Evolutionary conservation across 768 basidiomycete genomes (phyloP).

Genomic region (Mycena amicta): DNA sequence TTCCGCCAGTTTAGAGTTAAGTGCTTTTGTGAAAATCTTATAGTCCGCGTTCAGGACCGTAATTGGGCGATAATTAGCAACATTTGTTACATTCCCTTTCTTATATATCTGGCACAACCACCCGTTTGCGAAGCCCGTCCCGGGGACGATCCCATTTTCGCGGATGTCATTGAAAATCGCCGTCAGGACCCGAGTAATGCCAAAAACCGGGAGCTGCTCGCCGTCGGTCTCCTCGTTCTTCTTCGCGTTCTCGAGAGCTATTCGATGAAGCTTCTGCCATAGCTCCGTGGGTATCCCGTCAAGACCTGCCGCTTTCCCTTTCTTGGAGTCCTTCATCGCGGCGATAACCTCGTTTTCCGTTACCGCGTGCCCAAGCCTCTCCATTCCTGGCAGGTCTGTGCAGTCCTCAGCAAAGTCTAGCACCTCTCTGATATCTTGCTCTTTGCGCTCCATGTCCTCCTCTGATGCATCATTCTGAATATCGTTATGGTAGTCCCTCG

Average conservation of each 20-base stretch:
- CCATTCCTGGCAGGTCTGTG: background rate
- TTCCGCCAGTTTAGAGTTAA: background rate
- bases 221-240: background rate
- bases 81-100: conserved; percentile 24
- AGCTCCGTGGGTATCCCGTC: conserved; percentile 3
- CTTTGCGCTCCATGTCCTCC: background rate
- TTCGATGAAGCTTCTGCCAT: conserved; percentile 4
- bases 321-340: background rate
- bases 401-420: background rate
- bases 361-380: background rate
- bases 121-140: conserved; percentile 18
- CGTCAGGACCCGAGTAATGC: background rate
- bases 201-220: background rate
- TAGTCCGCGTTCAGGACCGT: conserved; percentile 25
- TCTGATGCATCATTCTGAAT: background rate
- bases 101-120: conserved; percentile 31
- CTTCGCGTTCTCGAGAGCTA: conserved; percentile 1
- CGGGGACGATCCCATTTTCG: background rate
- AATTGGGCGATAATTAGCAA: conserved; percentile 25
- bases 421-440: background rate
- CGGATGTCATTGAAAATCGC: conserved; percentile 9
- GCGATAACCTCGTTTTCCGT: background rate
- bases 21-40: background rate
- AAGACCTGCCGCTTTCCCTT: background rate
- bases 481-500: conserved; percentile 2